Percentiles rank a stretch among this genome's conserved stretches.
These are phyloP conservation scores for Canavalia ensiformis DNA, from an alignment of 306 rosid genomes.

Conservation along the genomic window DNA sequence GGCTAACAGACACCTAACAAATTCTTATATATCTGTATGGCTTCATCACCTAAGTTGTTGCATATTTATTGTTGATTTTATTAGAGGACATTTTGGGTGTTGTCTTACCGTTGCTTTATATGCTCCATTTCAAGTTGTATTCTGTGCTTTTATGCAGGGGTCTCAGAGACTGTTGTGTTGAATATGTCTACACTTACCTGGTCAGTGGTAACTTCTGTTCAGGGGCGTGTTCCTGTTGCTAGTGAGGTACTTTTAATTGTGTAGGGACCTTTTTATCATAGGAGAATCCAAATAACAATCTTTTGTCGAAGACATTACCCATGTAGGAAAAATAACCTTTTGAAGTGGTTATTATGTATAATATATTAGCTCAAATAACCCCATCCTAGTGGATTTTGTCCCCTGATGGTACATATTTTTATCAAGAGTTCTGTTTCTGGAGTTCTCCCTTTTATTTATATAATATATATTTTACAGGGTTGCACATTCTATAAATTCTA, in stretches of 20 bases:
- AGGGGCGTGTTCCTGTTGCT: conserved; percentile 93
- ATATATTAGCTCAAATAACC: conserved; percentile 17
- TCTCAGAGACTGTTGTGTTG: conserved; percentile 81
- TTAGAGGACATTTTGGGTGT: conserved; percentile 25
- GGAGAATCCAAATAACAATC: not conserved
- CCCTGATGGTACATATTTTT: conserved; percentile 10
- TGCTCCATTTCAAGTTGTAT: conserved; percentile 15
- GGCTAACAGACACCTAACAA: not conserved
- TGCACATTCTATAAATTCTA: conserved; percentile 18
- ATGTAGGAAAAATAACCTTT: conserved; percentile 25
- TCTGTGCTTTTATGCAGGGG: conserved; percentile 67
- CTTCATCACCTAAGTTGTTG: conserved; percentile 1
- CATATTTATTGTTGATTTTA: conserved; percentile 32
- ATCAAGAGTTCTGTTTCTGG: conserved; percentile 22
- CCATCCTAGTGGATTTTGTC: not conserved
- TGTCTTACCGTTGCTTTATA: conserved; percentile 13
- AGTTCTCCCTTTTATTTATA: conserved; percentile 13
- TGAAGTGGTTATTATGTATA: conserved; percentile 26
- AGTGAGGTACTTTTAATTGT: conserved; percentile 72
- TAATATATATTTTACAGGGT: not conserved
- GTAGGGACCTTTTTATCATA: not conserved
- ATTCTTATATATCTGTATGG: not conserved
- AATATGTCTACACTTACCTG: conserved; percentile 90
- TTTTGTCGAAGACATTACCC: conserved; percentile 10
- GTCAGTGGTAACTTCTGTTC: conserved; percentile 88